Evolutionary conservation across 768 basidiomycete species (phyloP), one percentile per base, ranked within the genome.

Genomic region (Psilocybe cubensis): DNA sequence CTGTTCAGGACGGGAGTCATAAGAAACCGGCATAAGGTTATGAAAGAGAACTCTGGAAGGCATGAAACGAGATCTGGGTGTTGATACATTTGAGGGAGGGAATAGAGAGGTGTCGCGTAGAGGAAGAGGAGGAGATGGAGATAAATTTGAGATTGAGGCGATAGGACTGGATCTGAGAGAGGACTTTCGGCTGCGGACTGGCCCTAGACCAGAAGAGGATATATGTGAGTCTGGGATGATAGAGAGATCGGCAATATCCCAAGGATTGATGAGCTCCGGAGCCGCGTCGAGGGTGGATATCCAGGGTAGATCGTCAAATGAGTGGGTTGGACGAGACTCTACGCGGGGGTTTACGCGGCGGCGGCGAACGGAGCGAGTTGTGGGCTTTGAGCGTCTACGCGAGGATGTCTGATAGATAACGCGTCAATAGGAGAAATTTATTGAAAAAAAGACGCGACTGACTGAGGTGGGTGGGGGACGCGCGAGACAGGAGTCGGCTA

Each of bases 281-380:
- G 80, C 59, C 50, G 71, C 57, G 50, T 89, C 83, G 48, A 89
- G 72, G 7, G 82, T 76, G 23, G 85, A 76, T 51, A 87, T 85
- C 87, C 88, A 90, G 3, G 88, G 85, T 9, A 90, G 79, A 24
- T 78, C 74, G 72, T 89, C 88, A 66, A 89, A 87, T 3, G 67
- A 54, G 43, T 77, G 76, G 28, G 62, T 47, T 18, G 77, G 74
- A 56, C 46, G 48, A 57, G 59, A 66, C 40, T 65, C 60, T 51
- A 65, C 63, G 65, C 69, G 72, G 48, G 68, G 62, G 48, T 63
- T 58, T 44, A 64, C 57, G 56, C 73, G 72, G 45, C 72, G 71
- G 31, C 70, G 71, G 52, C 70, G 72, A 5, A 64, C 54, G 14
- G 66, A 56, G 41, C 61, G 66, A 27, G 63, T 61, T 17, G 66